Percentiles rank a stretch among this genome's conserved stretches.
phyloP scores from a whole-genome alignment of 768 basidiomycete genomes.

The Hygrophorus russula region DNA sequence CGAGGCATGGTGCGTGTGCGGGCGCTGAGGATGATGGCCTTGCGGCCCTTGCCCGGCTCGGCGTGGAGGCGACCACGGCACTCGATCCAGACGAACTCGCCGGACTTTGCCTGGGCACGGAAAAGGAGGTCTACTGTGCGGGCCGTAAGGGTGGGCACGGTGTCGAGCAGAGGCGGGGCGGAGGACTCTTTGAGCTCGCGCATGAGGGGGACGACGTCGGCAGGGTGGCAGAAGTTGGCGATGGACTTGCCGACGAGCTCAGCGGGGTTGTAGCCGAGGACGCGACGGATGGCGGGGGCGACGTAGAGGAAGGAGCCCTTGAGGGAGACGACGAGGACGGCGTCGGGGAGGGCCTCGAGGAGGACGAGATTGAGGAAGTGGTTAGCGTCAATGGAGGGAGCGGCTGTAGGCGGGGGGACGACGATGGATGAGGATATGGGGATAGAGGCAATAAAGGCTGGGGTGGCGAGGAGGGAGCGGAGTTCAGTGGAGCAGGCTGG shows the following conservation, averaged over 20 bases:
- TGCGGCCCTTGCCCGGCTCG: constrained; percentile 89
- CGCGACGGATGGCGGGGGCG: constrained; percentile 64
- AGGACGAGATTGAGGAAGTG: constrained; percentile 47
- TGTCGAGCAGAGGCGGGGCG: constrained; percentile 5
- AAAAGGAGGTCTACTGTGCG: constrained; percentile 78
- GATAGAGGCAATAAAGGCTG: constrained; percentile 36
- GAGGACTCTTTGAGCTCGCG: constrained; percentile 79
- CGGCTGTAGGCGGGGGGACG: constrained; percentile 16
- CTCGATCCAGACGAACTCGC: constrained; percentile 79
- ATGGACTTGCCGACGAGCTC: constrained; percentile 76
- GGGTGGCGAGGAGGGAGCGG: constrained; percentile 28
- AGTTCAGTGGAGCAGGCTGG: constrained; percentile 43
- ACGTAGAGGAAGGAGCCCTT: constrained; percentile 92
- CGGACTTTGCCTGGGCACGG: constrained; percentile 60
- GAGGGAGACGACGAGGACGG: constrained; percentile 83
- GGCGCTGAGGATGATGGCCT: constrained; percentile 87
- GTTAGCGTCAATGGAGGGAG: constrained; percentile 21
- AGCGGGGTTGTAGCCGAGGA: constrained; percentile 79
- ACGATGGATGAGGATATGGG: constrained; percentile 30
- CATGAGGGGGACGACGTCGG: constrained; percentile 84
- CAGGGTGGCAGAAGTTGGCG: constrained; percentile 76
- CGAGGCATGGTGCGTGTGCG: constrained; percentile 57
- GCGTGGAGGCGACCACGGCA: constrained; percentile 80
- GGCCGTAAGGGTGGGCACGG: constrained; percentile 4
- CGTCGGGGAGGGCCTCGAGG: constrained; percentile 59